These are phyloP conservation scores for Dothidotthia symphoricarpi DNA, from an alignment of 2,329 filamentous ascomycete genomes.

Conservation along the genomic window DNA sequence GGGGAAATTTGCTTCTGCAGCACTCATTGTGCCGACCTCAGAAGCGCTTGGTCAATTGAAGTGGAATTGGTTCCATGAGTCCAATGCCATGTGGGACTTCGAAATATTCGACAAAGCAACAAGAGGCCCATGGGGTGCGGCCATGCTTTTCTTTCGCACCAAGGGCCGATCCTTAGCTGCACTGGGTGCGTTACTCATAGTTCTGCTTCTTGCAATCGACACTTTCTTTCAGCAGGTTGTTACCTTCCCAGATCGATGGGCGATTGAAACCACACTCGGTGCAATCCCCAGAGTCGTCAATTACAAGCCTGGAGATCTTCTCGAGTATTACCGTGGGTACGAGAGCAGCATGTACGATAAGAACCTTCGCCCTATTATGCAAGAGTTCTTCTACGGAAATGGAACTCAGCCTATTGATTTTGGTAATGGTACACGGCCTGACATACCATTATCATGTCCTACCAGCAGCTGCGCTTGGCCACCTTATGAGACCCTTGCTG, in stretches of 20 bases:
- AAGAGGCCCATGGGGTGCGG: conserved; percentile 12
- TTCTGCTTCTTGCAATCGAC: conserved; percentile 8
- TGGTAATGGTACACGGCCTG: background rate
- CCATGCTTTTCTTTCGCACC: conserved; percentile 12
- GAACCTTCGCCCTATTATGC: background rate
- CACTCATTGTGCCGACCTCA: conserved; percentile 21
- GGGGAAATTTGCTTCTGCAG: conserved; percentile 18
- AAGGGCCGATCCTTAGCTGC: conserved; percentile 17
- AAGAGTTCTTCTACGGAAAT: conserved; percentile 6
- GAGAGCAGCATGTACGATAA: background rate
- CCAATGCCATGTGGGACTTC: conserved; percentile 29
- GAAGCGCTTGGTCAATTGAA: conserved; percentile 31
- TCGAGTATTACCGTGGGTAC: background rate
- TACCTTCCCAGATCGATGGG: conserved; percentile 6
- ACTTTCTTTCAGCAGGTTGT: background rate
- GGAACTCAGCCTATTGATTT: conserved; percentile 8
- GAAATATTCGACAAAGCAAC: conserved; percentile 33
- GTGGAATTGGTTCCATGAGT: conserved; percentile 24
- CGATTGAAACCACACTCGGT: conserved; percentile 2
- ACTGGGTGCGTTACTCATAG: conserved; percentile 3
- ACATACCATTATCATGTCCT: conserved; percentile 16
- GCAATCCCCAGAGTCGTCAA: conserved; percentile 10
- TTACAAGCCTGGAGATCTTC: conserved; percentile 6
- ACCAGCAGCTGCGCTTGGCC: conserved; percentile 20
- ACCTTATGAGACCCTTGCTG: conserved; percentile 12